These are phyloP conservation scores for Erucastrum elatum DNA, from an alignment of 345 rosid species.

Conservation along the genomic window DNA sequence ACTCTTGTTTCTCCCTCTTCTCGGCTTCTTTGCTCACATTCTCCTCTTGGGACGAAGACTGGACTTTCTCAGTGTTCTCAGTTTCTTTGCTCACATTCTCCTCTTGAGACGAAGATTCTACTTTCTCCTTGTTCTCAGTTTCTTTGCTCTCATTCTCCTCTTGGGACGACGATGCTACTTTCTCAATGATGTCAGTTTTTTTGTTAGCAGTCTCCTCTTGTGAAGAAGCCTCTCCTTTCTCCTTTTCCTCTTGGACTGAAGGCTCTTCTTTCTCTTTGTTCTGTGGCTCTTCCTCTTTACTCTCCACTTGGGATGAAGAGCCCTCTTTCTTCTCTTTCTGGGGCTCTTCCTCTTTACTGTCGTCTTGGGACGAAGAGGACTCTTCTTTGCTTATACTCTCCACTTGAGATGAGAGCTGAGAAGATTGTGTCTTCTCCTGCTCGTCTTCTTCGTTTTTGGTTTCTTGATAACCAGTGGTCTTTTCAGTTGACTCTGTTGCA, in stretches of 20 bases:
- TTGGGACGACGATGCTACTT: conserved; percentile 3
- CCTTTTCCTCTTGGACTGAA: neutral
- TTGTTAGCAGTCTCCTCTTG: conserved; percentile 7
- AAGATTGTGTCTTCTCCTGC: conserved; percentile 16
- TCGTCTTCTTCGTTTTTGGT: conserved; percentile 30
- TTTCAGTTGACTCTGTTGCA: conserved; percentile 30
- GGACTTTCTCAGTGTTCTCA: conserved; percentile 22
- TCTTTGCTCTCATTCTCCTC: conserved; percentile 10
- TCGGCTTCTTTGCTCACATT: neutral
- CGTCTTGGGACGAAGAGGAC: conserved; percentile 8
- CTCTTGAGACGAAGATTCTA: conserved; percentile 14
- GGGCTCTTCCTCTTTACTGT: neutral
- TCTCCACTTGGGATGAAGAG: neutral
- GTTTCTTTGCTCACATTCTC: neutral
- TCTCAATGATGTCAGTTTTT: neutral
- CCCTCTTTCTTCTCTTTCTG: neutral
- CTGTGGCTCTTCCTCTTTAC: neutral
- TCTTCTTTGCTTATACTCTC: conserved; percentile 15
- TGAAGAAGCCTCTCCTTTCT: neutral
- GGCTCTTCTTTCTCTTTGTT: conserved; percentile 28
- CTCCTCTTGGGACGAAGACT: conserved; percentile 13
- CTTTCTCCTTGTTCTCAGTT: conserved; percentile 26
- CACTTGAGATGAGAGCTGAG: conserved; percentile 19
- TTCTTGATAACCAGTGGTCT: conserved; percentile 29
- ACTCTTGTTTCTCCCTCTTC: conserved; percentile 29